Evolutionary conservation across 2,329 filamentous ascomycete species (phyloP).

Genomic region (Ceratocystis cacaofunesta): DNA sequence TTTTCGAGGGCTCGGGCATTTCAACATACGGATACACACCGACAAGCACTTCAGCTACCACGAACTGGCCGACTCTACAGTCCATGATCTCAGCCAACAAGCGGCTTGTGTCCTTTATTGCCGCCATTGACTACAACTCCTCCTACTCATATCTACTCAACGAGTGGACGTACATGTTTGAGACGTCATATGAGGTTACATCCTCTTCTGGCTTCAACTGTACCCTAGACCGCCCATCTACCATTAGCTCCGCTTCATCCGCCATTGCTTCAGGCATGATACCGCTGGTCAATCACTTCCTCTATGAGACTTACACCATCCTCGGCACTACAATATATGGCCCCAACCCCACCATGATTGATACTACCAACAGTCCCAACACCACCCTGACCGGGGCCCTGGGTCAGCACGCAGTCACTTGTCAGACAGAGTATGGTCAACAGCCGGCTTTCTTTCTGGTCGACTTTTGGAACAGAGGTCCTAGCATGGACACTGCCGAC

Average conservation of each 20-base stretch:
- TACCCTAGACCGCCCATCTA: conserved; percentile 48
- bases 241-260: conserved; percentile 31
- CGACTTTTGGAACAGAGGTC: conserved; percentile 64
- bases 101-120: conserved; percentile 55
- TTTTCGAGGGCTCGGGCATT: conserved; percentile 45
- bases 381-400: conserved; percentile 38
- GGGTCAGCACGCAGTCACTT: conserved; percentile 39
- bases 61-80: conserved; percentile 57
- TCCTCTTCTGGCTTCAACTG: conserved; percentile 54
- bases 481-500: conserved; percentile 56
- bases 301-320: conserved; percentile 37
- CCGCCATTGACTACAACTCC: conserved; percentile 32
- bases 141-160: conserved; percentile 43
- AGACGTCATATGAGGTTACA: conserved; percentile 54
- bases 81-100: conserved; percentile 49
- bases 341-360: conserved; percentile 45
- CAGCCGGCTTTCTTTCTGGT: conserved; percentile 61
- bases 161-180: conserved; percentile 55
- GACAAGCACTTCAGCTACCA: conserved; percentile 27
- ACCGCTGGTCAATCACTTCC: conserved; percentile 69
- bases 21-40: conserved; percentile 46
- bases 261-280: conserved; percentile 47
- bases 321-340: conserved; percentile 43
- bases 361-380: conserved; percentile 49
- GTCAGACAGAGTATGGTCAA: conserved; percentile 41